phyloP scores from a whole-genome alignment of 306 rosid species.

The Astragalus glycyphyllos region DNA sequence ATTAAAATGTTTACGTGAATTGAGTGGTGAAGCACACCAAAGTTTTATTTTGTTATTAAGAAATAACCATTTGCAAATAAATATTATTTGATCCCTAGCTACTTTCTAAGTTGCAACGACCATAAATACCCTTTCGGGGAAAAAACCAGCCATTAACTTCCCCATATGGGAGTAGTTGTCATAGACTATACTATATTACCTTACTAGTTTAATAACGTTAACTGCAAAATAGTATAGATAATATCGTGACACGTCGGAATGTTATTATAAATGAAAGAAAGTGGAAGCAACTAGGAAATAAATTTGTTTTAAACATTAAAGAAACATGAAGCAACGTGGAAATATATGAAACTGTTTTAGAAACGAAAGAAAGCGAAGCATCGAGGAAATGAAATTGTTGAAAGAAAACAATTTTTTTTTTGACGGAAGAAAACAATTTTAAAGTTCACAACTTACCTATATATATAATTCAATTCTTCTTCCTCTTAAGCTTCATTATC shows the following conservation, averaged over 20 bases:
- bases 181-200: neutral
- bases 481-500: neutral
- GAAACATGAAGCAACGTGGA: too few species aligned
- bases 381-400: conserved; percentile 21
- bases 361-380: conserved; percentile 6
- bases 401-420: neutral
- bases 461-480: neutral
- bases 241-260: neutral
- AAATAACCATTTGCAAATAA: neutral
- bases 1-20: too few species aligned
- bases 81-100: neutral
- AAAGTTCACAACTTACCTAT: neutral
- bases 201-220: neutral
- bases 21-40: too few species aligned
- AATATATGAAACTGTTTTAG: too few species aligned
- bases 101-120: neutral
- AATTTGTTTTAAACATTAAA: neutral
- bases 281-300: too few species aligned
- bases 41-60: neutral
- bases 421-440: too few species aligned
- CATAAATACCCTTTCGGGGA: neutral
- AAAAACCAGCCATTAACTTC: too few species aligned
- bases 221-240: neutral
- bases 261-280: neutral
- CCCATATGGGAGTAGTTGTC: neutral